phyloP scores from a whole-genome alignment of 441 rosid genomes.

The Eruca vesicaria region DNA sequence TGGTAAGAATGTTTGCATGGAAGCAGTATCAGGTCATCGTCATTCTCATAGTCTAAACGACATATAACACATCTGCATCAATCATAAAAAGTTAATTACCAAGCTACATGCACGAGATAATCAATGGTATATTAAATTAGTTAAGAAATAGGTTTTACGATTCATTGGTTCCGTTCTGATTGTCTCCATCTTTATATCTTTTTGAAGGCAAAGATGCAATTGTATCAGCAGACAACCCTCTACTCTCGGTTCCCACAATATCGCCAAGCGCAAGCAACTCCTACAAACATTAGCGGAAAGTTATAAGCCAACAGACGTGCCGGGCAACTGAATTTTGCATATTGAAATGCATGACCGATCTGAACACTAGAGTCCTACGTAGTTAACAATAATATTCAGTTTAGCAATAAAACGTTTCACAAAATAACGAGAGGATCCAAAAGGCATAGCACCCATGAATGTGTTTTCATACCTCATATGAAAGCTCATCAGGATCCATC shows the following conservation, averaged over 20 bases:
- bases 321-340: not conserved
- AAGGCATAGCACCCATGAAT: not conserved
- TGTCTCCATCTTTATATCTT: conserved; percentile 64
- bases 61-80: conserved; percentile 89
- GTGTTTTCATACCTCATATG: conserved; percentile 65
- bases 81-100: conserved; percentile 8
- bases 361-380: not conserved
- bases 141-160: conserved; percentile 51
- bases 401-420: not conserved
- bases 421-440: not conserved
- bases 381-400: not conserved
- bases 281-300: conserved; percentile 33
- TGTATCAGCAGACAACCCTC: conserved; percentile 84
- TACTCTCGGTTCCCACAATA: conserved; percentile 85
- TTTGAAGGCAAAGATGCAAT: conserved; percentile 80
- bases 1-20: conserved; percentile 96
- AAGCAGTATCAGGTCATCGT: conserved; percentile 75
- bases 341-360: not conserved
- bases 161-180: conserved; percentile 77
- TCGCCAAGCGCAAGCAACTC: conserved; percentile 93
- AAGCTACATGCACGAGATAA: not conserved
- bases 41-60: conserved; percentile 86
- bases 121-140: conserved; percentile 14
- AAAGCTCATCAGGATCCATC: conserved; percentile 91
- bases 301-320: conserved; percentile 1